These are phyloP conservation scores for Ascochyta rabiei DNA, from an alignment of 2,329 filamentous ascomycete species.

Conservation along the genomic window DNA sequence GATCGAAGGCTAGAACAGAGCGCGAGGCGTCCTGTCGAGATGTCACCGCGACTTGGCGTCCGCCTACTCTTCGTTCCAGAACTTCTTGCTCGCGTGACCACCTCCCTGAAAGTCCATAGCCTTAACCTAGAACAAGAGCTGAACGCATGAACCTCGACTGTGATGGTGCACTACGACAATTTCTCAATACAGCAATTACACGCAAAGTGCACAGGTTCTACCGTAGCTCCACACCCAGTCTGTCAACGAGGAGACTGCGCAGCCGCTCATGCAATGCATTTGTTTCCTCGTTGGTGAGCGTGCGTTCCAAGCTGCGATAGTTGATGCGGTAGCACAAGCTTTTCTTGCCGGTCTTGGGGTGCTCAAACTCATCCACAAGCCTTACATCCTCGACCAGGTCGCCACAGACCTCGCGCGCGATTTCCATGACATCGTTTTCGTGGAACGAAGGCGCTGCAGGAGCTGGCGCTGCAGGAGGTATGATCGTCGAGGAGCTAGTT, in stretches of 20 bases:
- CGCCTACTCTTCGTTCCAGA: too few species aligned
- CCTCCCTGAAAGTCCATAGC: not conserved
- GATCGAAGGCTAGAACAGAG: not conserved
- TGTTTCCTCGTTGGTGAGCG: slow-evolving; percentile 81
- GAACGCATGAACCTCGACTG: too few species aligned
- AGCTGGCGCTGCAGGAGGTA: slow-evolving; percentile 48
- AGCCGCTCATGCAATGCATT: slow-evolving; percentile 78
- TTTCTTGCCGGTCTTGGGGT: slow-evolving; percentile 81
- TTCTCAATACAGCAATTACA: too few species aligned
- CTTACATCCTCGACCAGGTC: slow-evolving; percentile 87
- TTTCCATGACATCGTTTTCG: slow-evolving; percentile 97
- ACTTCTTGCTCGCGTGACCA: not conserved
- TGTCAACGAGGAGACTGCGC: slow-evolving; percentile 66
- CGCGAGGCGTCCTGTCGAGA: not conserved
- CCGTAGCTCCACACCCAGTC: slow-evolving; percentile 80
- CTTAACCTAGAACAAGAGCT: not conserved
- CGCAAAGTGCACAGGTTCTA: slow-evolving; percentile 40
- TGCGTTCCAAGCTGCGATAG: slow-evolving; percentile 90
- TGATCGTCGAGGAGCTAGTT: slow-evolving; percentile 3
- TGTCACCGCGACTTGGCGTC: not conserved
- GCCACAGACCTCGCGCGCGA: slow-evolving; percentile 81
- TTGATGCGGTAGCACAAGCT: slow-evolving; percentile 93
- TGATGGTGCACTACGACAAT: too few species aligned
- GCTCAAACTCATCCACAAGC: slow-evolving; percentile 83
- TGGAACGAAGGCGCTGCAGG: slow-evolving; percentile 63